Base-by-base conservation (phyloP, 2,329 filamentous ascomycete genomes). In the Rachicladosporium sp. region DNA sequence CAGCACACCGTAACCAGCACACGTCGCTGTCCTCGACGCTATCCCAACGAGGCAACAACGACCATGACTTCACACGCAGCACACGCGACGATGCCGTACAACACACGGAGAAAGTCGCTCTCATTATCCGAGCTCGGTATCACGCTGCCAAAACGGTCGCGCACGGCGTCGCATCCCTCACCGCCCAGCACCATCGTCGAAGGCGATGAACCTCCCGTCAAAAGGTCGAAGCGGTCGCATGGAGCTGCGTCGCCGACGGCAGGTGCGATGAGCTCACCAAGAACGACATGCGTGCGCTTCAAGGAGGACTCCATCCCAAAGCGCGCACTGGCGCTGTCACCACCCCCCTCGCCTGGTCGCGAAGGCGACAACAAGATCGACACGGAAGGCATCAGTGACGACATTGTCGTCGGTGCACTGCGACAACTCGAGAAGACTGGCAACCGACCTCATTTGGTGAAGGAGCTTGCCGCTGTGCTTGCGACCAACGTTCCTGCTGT, bases 21-120 rank as follows among this genome's bases (percentile, higher is more conserved):
- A 19, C 15, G 15, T 19, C 38, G 23, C 23, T 33, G 27, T 12
- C 31, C 7, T 19, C 33, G 31, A 13, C 34, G 7, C 12, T 29
- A 21, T n/a, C 12, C 13, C n/a, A 29, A 11, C n/a, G 11, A 35
- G 19, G 38, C 11, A 34, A 41, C 23, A 30, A 39, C 36, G 36
- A 21, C 33, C 36, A 21, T 30, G 10, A 40, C 39, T 33, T 33
- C 32, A n/a, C 33, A 35, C 37, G 35, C 37, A 42, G 30, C n/a
- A 35, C 33, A 34, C 15, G 27, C 48, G 53, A 66, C 53, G 55
- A 94, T 94, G 86, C 82, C 82, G 59, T 95, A 95, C 73, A 94
- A 95, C 65, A 96, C 89, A 51, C 83, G 89, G 66, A 81, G 88
- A 65, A 96, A 96, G 71, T 94, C 87, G 58, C 70, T 98, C 50